Conservation (phyloP, 163 green algal genomes). For the Volvox carteri region DNA sequence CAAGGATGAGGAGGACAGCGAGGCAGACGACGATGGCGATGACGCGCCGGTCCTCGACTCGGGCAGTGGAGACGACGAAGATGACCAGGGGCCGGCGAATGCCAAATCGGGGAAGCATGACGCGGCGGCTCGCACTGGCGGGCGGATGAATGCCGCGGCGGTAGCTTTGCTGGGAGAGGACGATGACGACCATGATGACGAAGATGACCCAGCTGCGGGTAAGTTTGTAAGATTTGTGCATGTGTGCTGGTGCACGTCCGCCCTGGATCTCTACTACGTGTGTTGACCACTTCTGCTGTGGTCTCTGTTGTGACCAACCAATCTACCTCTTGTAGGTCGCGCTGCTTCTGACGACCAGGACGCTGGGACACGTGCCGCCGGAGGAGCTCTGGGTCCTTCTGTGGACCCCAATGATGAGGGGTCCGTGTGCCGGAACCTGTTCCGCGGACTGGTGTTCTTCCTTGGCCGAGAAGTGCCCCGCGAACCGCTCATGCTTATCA, state of each 20-base stretch:
- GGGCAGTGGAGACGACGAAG: constrained; percentile 51
- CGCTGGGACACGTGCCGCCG: constrained; percentile 57
- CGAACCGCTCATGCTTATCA: constrained; percentile 86
- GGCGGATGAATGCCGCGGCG: background rate
- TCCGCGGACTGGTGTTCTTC: constrained; percentile 95
- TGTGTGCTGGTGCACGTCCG: too few relatives aligned
- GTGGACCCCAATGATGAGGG: constrained; percentile 79
- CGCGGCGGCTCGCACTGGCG: background rate
- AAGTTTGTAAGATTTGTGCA: background rate
- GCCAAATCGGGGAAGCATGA: background rate
- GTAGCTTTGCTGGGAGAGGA: constrained; percentile 36
- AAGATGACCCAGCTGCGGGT: constrained; percentile 2
- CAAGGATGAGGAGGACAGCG: constrained; percentile 54
- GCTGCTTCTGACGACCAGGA: background rate
- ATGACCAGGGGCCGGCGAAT: constrained; percentile 51
- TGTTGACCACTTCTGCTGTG: too few relatives aligned
- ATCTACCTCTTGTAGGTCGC: too few relatives aligned
- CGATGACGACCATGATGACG: constrained; percentile 56
- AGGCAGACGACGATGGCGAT: constrained; percentile 56
- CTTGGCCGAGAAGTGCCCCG: constrained; percentile 90
- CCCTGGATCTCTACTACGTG: too few relatives aligned
- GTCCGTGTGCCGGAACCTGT: constrained; percentile 86
- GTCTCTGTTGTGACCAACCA: too few relatives aligned
- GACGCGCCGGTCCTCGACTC: constrained; percentile 51
- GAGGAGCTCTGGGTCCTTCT: constrained; percentile 61